Evolutionary conservation across 805 yeast species (phyloP), one percentile per base, ranked within the genome.

Genomic region (Starmerella geochares): DNA sequence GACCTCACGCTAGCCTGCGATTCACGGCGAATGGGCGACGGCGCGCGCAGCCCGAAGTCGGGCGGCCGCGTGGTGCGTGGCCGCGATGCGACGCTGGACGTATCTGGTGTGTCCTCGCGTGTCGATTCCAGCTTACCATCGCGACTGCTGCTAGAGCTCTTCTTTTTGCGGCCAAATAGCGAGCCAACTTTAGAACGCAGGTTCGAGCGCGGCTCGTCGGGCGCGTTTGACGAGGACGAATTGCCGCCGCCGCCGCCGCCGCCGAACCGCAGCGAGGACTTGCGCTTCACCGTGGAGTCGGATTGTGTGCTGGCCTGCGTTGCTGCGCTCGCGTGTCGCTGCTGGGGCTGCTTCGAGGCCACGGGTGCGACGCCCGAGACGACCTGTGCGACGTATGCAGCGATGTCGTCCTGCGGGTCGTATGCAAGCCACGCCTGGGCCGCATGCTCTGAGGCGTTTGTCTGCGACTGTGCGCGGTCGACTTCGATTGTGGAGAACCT

Each of bases 391-490:
- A 83, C 77, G 63, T 73, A 81, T 49, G 82, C 68, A 20, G 68
- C 61, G 50, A 82, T 73, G 61, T 83, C 87, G 52, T 70, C 76
- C 47, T 70, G 67, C 9, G 86, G 82, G 49, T 74, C 77, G 55
- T 80, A 80, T 39, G 75, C 76, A 60, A 87, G 71, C 46, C 83
- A 71, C 54, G 78, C 77, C 54, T 80, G 80, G 62, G 83, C 70
- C 6, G 84, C 78, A 41, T 67, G 67, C 66, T 87, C 95, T 61
- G 79, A 76, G 23, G 71, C 67, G 33, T 66, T 64, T 13, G 74
- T 69, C 33, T 70, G 67, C 31, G 64, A 64, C 54, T 71, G 72
- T 27, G 78, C 60, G 42, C 70, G 69, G 60, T 81, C 86, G 40
- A 74, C 72, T 50, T 73, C 68, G 37, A 79, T 75, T 14, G 86